A percentile compares a stretch with the other conserved stretches of the same genome.
These are phyloP conservation scores for Phytomonas francai DNA, from an alignment of 208 protist genomes.

Conservation along the genomic window DNA sequence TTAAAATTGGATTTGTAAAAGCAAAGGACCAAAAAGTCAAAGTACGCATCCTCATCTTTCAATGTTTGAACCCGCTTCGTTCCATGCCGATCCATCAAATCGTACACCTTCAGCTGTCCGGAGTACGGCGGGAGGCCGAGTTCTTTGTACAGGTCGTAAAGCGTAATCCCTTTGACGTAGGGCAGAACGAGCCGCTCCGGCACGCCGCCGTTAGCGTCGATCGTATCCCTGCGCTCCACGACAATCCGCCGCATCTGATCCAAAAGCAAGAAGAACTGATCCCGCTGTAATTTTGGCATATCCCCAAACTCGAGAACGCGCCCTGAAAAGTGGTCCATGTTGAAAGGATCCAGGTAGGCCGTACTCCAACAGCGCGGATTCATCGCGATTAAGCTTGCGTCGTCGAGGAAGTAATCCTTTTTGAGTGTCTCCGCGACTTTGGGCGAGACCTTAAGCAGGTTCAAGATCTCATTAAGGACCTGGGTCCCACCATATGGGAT, in stretches of 20 bases:
- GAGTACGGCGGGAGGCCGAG: constrained; percentile 58
- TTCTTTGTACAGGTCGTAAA: constrained; percentile 69
- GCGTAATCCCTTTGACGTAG: constrained; percentile 51
- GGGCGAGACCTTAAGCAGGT: constrained; percentile 33
- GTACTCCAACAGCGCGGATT: constrained; percentile 62
- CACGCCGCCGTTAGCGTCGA: not conserved
- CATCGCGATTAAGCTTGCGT: constrained; percentile 75
- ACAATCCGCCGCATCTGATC: constrained; percentile 78
- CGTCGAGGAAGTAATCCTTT: constrained; percentile 75
- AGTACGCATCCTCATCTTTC: constrained; percentile 69
- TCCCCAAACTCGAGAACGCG: constrained; percentile 81
- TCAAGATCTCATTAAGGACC: constrained; percentile 60
- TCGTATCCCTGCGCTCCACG: constrained; percentile 52
- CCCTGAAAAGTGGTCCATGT: constrained; percentile 81
- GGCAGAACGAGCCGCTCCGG: constrained; percentile 33
- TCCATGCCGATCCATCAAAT: constrained; percentile 54
- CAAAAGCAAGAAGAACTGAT: constrained; percentile 57
- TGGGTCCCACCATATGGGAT: constrained; percentile 50
- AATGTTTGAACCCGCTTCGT: constrained; percentile 57
- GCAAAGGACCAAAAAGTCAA: constrained; percentile 66
- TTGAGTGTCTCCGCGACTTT: constrained; percentile 42
- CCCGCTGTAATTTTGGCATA: constrained; percentile 29
- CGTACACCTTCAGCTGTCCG: constrained; percentile 81
- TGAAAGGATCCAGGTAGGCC: constrained; percentile 69
- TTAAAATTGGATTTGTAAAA: constrained; percentile 72